A percentile compares a stretch with the other conserved stretches of the same genome.
Evolutionary conservation across 1,139 yeast genomes (phyloP).

Genomic region (Pichia sp.): DNA sequence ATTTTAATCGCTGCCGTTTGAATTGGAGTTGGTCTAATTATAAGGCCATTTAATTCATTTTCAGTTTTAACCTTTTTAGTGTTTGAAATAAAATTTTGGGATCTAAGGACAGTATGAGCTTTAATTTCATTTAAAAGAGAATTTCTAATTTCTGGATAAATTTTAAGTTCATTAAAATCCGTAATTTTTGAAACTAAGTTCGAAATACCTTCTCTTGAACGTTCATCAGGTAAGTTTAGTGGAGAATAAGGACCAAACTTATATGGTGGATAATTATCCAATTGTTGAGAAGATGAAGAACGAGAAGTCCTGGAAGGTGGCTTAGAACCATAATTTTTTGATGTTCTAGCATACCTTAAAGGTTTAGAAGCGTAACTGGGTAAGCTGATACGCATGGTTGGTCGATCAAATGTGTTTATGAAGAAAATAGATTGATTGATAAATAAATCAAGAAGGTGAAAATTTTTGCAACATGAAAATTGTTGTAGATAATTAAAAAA

Average conservation of each 20-base stretch:
- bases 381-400: too few species aligned
- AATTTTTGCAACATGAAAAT: too few species aligned
- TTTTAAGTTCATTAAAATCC: constrained; percentile 56
- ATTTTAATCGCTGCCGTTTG: constrained; percentile 54
- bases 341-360: not conserved
- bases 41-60: constrained; percentile 29
- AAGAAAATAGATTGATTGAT: too few species aligned
- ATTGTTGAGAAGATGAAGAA: not conserved
- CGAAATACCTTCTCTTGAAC: constrained; percentile 22
- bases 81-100: constrained; percentile 34
- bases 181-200: constrained; percentile 44
- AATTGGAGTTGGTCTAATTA: constrained; percentile 53
- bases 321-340: not conserved
- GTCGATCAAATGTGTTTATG: too few species aligned
- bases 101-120: constrained; percentile 37
- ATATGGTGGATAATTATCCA: constrained; percentile 23
- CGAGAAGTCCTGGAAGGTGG: not conserved
- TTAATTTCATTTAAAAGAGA: constrained; percentile 57
- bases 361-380: too few species aligned
- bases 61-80: constrained; percentile 37
- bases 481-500: too few species aligned
- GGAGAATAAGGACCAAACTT: constrained; percentile 31
- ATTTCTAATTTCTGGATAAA: constrained; percentile 61
- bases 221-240: constrained; percentile 28
- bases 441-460: too few species aligned